Conservation (phyloP, 1,284 basidiomycete species). For the Papiliotrema flavescens region DNA sequence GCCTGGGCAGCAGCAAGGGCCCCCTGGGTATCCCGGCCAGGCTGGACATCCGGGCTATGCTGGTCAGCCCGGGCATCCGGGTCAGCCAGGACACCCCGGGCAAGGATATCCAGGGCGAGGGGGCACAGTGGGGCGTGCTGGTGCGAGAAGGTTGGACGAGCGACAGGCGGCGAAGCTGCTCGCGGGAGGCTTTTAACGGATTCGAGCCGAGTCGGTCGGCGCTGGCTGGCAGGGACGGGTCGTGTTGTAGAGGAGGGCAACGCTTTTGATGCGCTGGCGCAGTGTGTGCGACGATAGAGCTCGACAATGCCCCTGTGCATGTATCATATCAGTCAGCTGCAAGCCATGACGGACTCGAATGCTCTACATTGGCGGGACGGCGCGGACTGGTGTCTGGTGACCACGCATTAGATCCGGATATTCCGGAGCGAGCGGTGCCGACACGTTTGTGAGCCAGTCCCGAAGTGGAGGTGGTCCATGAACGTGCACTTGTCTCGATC, state of each 20-base stretch:
- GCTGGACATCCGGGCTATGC: slow-evolving; percentile 9
- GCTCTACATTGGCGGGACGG: too few relatives aligned
- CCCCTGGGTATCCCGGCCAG: not conserved
- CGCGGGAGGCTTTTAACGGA: slow-evolving; percentile 44
- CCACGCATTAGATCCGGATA: too few relatives aligned
- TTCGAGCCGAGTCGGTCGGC: not conserved
- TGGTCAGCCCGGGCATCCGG: slow-evolving; percentile 1
- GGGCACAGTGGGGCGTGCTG: slow-evolving; percentile 16
- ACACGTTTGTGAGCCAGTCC: not conserved
- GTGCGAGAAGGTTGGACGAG: slow-evolving; percentile 37
- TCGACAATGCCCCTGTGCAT: too few relatives aligned
- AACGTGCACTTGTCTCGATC: not conserved
- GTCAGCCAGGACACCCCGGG: slow-evolving; percentile 1
- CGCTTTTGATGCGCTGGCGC: too few relatives aligned
- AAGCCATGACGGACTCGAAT: too few relatives aligned
- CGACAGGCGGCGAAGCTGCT: slow-evolving; percentile 45
- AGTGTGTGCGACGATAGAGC: too few relatives aligned
- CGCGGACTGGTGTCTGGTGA: too few relatives aligned
- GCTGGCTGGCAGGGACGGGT: not conserved
- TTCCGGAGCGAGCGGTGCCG: too few relatives aligned
- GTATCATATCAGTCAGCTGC: too few relatives aligned
- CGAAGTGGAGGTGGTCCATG: not conserved
- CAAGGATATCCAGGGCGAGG: slow-evolving; percentile 8
- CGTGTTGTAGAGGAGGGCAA: not conserved
- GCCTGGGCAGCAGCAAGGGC: slow-evolving; percentile 15